Evolutionary conservation across 257 asterid genomes (phyloP), one percentile per base, ranked within the genome.

Genomic region (Solanum peruvianum): DNA sequence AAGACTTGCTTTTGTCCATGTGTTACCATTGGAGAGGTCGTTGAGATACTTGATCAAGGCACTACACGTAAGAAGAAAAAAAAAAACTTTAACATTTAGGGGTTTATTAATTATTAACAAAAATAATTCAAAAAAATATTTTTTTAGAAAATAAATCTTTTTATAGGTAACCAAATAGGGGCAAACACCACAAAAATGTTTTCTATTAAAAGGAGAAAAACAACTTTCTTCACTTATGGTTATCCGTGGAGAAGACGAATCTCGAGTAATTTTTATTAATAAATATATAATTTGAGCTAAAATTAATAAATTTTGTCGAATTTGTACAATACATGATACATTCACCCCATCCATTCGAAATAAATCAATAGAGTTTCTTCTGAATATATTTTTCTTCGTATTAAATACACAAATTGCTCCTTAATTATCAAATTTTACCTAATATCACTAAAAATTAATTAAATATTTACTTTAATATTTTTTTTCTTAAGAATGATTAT

Each of bases 31-130:
- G 93, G 92, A 27, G 82, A 90, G 70, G 87, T 87, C 18, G 64
- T 88, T 62, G 93, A 90, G 89, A 84, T 88, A 76, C 78, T 91
- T 72, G 93, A 90, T 49, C 78, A 88, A 87, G 93, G 93, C 27
- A 75, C 86, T 12, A 91, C 93, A 66, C 16, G 92, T 91, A 89
- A 83, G 88, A 87, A 75, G 86, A 9, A 23, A n/a, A 33, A 23
- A n/a, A 33, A 42, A n/a, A 31, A 11, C 10, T 73, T 14, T 14
- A 6, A 10, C 21, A 21, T 23, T 42, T 16, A 86, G 41, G 3
- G 13, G 39, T 58, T 86, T 18, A 9, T 72, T 73, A 21, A 15
- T 49, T 5, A 39, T 73, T 73, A 5, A 37, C 27, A 13, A 10
- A 71, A 72, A 72, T 72, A 35, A 35, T 33, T 71, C 1, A 2